Percentiles rank a stretch among this genome's conserved stretches.
phyloP scores from a whole-genome alignment of 257 asterid species.

The Solanum okadae region DNA sequence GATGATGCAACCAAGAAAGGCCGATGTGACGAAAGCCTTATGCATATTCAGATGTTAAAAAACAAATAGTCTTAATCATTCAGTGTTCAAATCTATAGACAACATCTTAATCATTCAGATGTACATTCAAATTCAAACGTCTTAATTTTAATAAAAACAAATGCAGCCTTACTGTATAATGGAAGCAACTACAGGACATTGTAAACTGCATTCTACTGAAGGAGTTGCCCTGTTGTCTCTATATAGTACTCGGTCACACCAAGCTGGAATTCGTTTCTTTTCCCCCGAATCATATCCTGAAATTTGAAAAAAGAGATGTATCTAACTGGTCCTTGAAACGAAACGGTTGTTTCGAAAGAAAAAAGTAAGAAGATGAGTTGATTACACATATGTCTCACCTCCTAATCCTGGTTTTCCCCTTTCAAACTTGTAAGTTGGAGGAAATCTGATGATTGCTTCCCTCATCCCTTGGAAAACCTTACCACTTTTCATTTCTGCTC shows the following conservation, averaged over 20 bases:
- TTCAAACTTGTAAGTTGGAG: conserved; percentile 97
- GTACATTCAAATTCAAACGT: not conserved
- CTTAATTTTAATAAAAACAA: not conserved
- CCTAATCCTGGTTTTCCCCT: conserved; percentile 90
- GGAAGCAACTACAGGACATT: conserved; percentile 87
- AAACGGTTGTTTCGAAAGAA: not conserved
- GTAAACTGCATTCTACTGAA: conserved; percentile 62
- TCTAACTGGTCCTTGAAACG: not conserved
- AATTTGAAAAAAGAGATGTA: not conserved
- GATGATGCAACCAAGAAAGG: not conserved
- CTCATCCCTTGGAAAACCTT: conserved; percentile 98
- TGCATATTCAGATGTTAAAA: not conserved
- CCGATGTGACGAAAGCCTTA: not conserved
- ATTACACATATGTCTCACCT: conserved; percentile 34
- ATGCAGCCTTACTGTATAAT: conserved; percentile 43
- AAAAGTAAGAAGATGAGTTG: not conserved
- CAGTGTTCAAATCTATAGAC: not conserved
- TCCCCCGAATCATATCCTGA: conserved; percentile 98
- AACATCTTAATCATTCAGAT: not conserved
- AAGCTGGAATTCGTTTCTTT: conserved; percentile 94
- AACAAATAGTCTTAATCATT: too few relatives aligned
- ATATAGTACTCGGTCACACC: conserved; percentile 90
- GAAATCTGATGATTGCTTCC: conserved; percentile 85
- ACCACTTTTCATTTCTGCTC: conserved; percentile 91
- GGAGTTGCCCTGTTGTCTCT: conserved; percentile 68